Conservation (phyloP, 108 stramenopile species). For the Cylindrotheca fusiformis region DNA sequence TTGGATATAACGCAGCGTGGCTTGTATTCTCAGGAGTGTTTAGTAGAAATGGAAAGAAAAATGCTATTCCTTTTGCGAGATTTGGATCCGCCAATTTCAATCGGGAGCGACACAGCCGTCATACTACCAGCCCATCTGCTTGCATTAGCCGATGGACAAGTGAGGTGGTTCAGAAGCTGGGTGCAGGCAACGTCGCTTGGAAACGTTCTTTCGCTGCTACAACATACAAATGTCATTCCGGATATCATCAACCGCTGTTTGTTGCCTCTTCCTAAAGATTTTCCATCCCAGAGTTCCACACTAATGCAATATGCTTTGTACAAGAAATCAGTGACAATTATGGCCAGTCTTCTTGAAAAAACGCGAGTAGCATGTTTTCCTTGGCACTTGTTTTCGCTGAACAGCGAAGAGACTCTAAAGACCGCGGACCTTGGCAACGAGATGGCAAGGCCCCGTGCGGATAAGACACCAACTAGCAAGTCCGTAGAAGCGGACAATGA, state of each 20-base stretch:
- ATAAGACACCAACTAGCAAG: no score
- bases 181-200: conserved; percentile 6
- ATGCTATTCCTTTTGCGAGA: no score
- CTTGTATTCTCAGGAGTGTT: conserved; percentile 6
- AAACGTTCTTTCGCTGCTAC: conserved; percentile 2
- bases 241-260: not conserved
- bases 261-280: not conserved
- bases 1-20: conserved; percentile 24
- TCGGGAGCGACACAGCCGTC: not conserved
- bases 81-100: no score
- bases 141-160: conserved; percentile 20
- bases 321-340: conserved; percentile 7
- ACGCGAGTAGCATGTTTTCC: conserved; percentile 23
- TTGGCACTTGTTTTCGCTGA: conserved; percentile 13
- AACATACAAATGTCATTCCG: not conserved
- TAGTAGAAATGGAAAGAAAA: conserved; percentile 7
- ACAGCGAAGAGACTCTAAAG: no score
- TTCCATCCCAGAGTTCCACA: not conserved
- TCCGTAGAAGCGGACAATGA: no score
- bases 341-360: conserved; percentile 7
- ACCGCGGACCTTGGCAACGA: not conserved
- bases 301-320: not conserved
- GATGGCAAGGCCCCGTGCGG: no score
- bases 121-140: conserved; percentile 7
- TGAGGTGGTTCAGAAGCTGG: conserved; percentile 21